Evolutionary conservation across 441 rosid species (phyloP).

Genomic region (Syzygium syzygioides): DNA sequence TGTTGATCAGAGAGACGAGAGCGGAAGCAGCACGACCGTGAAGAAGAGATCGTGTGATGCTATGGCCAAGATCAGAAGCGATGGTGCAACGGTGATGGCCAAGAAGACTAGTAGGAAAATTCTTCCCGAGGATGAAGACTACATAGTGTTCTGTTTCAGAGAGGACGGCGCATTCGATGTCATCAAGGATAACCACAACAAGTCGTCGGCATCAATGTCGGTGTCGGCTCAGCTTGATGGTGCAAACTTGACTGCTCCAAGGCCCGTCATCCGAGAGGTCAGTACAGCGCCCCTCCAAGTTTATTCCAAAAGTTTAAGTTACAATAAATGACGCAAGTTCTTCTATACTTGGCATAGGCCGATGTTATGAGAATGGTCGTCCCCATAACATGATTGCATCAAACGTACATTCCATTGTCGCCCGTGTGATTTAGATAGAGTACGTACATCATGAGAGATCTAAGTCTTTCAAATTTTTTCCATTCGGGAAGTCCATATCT

Average conservation of each 20-base stretch:
- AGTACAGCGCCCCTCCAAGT: not conserved
- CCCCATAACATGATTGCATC: not conserved
- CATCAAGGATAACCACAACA: conserved; percentile 26
- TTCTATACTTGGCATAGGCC: not conserved
- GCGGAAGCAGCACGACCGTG: not conserved
- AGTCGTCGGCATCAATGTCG: conserved; percentile 13
- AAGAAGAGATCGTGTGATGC: not conserved
- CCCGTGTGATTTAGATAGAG: not conserved
- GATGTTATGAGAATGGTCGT: rapidly evolving
- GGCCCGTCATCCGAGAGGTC: conserved; percentile 37
- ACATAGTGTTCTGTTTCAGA: conserved; percentile 59
- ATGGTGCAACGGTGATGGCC: conserved; percentile 15
- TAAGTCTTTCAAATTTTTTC: not conserved
- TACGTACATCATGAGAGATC: not conserved
- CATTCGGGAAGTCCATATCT: not conserved
- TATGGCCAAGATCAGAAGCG: not conserved
- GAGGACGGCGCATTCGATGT: conserved; percentile 66
- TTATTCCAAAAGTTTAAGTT: not conserved
- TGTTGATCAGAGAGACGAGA: not conserved
- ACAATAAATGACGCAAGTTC: not conserved
- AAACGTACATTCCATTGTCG: not conserved
- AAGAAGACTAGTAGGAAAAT: conserved; percentile 27
- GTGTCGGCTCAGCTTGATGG: conserved; percentile 9
- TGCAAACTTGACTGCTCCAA: conserved; percentile 5
- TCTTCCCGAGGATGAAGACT: conserved; percentile 47